phyloP scores from a whole-genome alignment of 2,329 filamentous ascomycete species.

The Colletotrichum incanum region DNA sequence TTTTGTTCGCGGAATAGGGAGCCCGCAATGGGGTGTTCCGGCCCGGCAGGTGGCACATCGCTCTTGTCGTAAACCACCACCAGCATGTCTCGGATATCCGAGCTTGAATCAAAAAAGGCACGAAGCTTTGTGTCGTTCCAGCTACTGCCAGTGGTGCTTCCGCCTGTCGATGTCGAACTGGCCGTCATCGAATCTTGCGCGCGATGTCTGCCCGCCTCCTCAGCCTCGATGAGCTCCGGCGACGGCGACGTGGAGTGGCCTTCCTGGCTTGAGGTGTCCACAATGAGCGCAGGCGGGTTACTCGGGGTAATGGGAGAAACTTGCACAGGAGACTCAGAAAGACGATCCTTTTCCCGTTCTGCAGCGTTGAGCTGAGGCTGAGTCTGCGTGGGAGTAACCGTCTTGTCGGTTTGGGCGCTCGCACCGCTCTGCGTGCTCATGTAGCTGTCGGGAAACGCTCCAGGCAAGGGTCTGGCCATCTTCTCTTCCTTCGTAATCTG shows the following conservation, averaged over 20 bases:
- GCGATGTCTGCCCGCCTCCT: slow-evolving; percentile 56
- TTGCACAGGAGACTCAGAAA: slow-evolving; percentile 79
- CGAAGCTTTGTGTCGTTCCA: slow-evolving; percentile 93
- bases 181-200: slow-evolving; percentile 66
- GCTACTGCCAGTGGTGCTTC: slow-evolving; percentile 68
- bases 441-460: slow-evolving; percentile 61
- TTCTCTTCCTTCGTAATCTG: slow-evolving; percentile 43
- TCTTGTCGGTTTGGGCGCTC: slow-evolving; percentile 53
- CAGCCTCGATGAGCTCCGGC: slow-evolving; percentile 70
- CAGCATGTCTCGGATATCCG: slow-evolving; percentile 90
- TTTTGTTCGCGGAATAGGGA: slow-evolving; percentile 90
- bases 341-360: slow-evolving; percentile 55
- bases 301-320: slow-evolving; percentile 70
- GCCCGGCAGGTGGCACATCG: slow-evolving; percentile 82
- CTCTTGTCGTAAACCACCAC: slow-evolving; percentile 94
- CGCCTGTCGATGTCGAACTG: slow-evolving; percentile 60
- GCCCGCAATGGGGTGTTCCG: slow-evolving; percentile 88
- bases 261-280: slow-evolving; percentile 80
- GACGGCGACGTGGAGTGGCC: slow-evolving; percentile 77
- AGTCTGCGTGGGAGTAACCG: slow-evolving; percentile 47
- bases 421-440: slow-evolving; percentile 50
- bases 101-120: slow-evolving; percentile 91
- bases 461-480: slow-evolving; percentile 54
- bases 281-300: slow-evolving; percentile 77
- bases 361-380: slow-evolving; percentile 18